Base-by-base conservation (phyloP, 2,329 filamentous ascomycete genomes). In the Aspergillus sp. region DNA sequence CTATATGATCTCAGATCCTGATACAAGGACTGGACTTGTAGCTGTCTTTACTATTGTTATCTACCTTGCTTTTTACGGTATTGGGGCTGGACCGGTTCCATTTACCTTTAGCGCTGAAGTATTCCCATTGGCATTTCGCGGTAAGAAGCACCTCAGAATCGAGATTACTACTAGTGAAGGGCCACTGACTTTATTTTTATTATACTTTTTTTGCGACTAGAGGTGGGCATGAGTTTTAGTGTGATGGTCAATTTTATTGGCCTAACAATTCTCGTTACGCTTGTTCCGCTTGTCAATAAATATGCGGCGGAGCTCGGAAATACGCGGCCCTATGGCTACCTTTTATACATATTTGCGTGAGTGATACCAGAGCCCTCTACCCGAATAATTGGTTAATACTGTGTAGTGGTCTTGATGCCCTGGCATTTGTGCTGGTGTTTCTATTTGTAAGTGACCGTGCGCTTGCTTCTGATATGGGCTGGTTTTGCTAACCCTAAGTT, bases 41-140 rank as follows among this genome's bases (percentile, higher is more conserved):
- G 60, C 67, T 9, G 41, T 62, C 2, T 70, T 71, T 32, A 45
- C 56, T 0, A 57, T 65, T 7, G 52, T 57, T 49, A 64, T 70
- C n/a, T 77, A 81, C 61, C 70, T 71, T 3, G 72, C 74, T 42
- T 75, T 76, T 20, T 73, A 75, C 17, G 83, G 81, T 69, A 75
- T 74, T 1, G 81, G 81, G 15, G 81, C 6, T 2, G 66, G 66
- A 1, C 66, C 66, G 0, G 62, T 67, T 4, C 65, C 65, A 5
- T 67, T 66, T 36, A 67, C 65, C 6, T 57, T 65, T 34, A 63
- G 62, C 24, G 64, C 65, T 0, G 65, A 67, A 32, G 64, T 66
- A 0, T 67, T 67, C 15, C 65, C 64, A 3, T 57, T 66, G 9
- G 61, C 59, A 4, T 62, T 63, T 39, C 64, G 65, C 12, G 64